Conservation (phyloP, 352 stramenopile genomes). For the Globisporangium recalcitrans region DNA sequence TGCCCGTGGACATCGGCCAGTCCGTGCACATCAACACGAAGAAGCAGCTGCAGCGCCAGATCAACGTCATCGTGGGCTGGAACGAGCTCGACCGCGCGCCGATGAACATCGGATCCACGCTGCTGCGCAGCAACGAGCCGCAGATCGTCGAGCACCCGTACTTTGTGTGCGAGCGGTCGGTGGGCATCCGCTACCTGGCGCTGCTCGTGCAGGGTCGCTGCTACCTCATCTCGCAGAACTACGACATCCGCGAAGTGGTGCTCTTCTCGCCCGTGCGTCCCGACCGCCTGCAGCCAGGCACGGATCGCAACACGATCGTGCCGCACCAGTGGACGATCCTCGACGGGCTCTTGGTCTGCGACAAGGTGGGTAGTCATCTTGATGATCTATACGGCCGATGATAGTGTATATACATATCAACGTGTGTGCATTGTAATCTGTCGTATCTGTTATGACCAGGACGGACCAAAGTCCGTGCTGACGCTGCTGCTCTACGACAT, state of each 20-base stretch:
- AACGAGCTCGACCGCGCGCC: slow-evolving; percentile 69
- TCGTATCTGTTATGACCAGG: slow-evolving; percentile 10
- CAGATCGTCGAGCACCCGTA: slow-evolving; percentile 79
- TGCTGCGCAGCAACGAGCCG: slow-evolving; percentile 67
- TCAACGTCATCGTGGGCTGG: slow-evolving; percentile 81
- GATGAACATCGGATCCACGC: slow-evolving; percentile 63
- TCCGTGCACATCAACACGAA: slow-evolving; percentile 61
- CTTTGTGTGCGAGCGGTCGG: slow-evolving; percentile 79
- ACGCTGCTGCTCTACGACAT: slow-evolving; percentile 85
- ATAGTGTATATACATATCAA: background rate
- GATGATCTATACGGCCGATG: background rate
- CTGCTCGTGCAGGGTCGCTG: slow-evolving; percentile 74
- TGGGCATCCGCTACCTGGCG: slow-evolving; percentile 71
- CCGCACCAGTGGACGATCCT: slow-evolving; percentile 87
- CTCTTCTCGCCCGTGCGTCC: slow-evolving; percentile 77
- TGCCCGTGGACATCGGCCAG: slow-evolving; percentile 63
- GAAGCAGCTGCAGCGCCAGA: slow-evolving; percentile 78
- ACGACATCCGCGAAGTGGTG: slow-evolving; percentile 74
- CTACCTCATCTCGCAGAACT: slow-evolving; percentile 82
- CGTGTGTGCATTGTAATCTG: background rate
- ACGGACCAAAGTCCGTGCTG: slow-evolving; percentile 60
- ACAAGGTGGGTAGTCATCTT: slow-evolving; percentile 35
- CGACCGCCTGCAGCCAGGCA: slow-evolving; percentile 65
- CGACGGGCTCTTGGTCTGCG: slow-evolving; percentile 74
- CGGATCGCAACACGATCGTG: slow-evolving; percentile 65